Base-by-base conservation (phyloP, 108 stramenopile genomes). In the Mediolabrus comicus region DNA sequence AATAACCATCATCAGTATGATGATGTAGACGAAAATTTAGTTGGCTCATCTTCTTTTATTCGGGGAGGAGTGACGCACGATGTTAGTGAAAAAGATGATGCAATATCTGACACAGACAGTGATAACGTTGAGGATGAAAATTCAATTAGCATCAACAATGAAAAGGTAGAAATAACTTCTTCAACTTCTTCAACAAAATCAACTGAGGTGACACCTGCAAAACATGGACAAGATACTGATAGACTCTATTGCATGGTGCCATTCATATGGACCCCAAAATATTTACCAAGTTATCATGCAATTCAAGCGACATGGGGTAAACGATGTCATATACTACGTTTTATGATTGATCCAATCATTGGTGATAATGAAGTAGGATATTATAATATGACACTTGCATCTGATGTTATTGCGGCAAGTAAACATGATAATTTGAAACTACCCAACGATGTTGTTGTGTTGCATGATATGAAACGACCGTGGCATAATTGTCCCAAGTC, bases 341-440 rank as follows among this genome's bases (percentile, higher is more conserved):
- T 75, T 34, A 67, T 75, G 19, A 75, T 75, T 26, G 74, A 75
- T 55, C 74, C 74, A 62, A 67, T 75, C 30, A 67, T 75, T 57
- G 74, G 74, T 22, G 59, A 75, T 30, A 41, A 22, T 19, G 19
- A 29, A 16, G 52, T 75, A 4, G 74, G 74, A 32, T 75, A 38
- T 32, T 67, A 67, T 60, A 75, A 75, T 51, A 67, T 75, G 61
- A 62, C 74, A 7, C 22, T 61, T 49, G 59, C 39, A n/a, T 54
- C 49, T 14, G 74, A 56, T 36, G 35, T 27, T 7, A 35, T 32
- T 19, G 39, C 52, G 22, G 74, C 74, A 0, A 12, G 28, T 19
- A 27, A 75, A 35, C 0, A 49, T 49, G 74, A 49, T 0, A 67
- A 67, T 62, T 41, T 75, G 22, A 67, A 51, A 62, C 17, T 75